phyloP scores from a whole-genome alignment of 2,329 filamentous ascomycete genomes.

The Cadophora sp. region DNA sequence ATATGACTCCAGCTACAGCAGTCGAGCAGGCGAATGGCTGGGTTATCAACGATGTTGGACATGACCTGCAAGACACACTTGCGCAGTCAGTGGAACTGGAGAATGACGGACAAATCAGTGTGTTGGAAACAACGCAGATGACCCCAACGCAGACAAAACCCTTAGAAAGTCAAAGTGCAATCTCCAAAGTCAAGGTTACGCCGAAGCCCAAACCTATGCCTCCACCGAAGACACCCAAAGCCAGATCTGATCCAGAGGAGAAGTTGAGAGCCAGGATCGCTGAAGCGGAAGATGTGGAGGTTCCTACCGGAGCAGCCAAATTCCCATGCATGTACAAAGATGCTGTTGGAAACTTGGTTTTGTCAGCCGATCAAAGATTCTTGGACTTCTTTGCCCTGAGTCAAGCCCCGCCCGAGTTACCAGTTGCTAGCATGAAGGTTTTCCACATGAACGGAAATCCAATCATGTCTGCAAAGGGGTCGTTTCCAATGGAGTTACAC shows the following conservation, averaged over 20 bases:
- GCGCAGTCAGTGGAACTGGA: neutral
- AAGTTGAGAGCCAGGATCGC: neutral
- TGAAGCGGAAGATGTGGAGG: slow-evolving; percentile 25
- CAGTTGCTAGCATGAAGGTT: slow-evolving; percentile 33
- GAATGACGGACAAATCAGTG: neutral
- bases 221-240: neutral
- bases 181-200: neutral
- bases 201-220: neutral
- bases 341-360: slow-evolving; percentile 38
- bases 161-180: neutral
- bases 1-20: neutral
- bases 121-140: neutral
- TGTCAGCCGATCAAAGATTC: slow-evolving; percentile 35
- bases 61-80: no score
- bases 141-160: neutral
- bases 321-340: slow-evolving; percentile 36
- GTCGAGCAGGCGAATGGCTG: neutral
- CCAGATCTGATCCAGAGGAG: neutral
- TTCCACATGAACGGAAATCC: slow-evolving; percentile 36
- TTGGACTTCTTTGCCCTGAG: slow-evolving; percentile 35
- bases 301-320: slow-evolving; percentile 29
- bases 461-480: slow-evolving; percentile 38
- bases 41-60: neutral
- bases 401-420: slow-evolving; percentile 24
- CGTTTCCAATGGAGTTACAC: slow-evolving; percentile 42